A percentile compares a stretch with the other conserved stretches of the same genome.
Evolutionary conservation across 2,329 filamentous ascomycete genomes (phyloP).

Genomic region (Beauveria sp.): DNA sequence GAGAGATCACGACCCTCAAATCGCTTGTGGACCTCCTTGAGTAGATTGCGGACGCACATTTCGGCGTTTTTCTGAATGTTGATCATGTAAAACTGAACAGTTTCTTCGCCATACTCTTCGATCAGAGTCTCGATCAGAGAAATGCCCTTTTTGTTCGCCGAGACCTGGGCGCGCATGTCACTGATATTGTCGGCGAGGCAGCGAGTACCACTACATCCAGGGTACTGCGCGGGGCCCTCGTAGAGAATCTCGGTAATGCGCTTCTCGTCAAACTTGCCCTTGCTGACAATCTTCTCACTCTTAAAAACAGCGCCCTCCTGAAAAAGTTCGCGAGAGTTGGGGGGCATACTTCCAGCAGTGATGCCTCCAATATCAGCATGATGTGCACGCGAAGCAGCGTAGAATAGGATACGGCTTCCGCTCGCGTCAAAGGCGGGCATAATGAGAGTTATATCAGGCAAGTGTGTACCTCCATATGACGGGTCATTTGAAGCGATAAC

Average conservation of each 20-base stretch:
- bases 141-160: slow-evolving; percentile 79
- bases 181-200: slow-evolving; percentile 77
- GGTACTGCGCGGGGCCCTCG: slow-evolving; percentile 64
- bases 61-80: slow-evolving; percentile 77
- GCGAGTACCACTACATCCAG: slow-evolving; percentile 69
- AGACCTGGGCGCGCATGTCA: slow-evolving; percentile 75
- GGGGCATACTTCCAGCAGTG: slow-evolving; percentile 73
- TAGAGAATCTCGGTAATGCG: slow-evolving; percentile 66
- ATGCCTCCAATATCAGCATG: slow-evolving; percentile 84
- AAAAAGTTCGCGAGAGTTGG: slow-evolving; percentile 57
- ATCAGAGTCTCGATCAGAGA: slow-evolving; percentile 71
- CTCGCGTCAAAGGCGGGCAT: slow-evolving; percentile 64
- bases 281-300: slow-evolving; percentile 63
- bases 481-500: slow-evolving; percentile 80
- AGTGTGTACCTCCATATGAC: slow-evolving; percentile 73
- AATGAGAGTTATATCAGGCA: slow-evolving; percentile 74
- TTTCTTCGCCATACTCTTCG: slow-evolving; percentile 67
- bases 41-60: slow-evolving; percentile 60
- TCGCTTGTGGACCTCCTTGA: slow-evolving; percentile 61
- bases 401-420: slow-evolving; percentile 69
- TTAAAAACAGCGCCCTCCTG: slow-evolving; percentile 58
- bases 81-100: slow-evolving; percentile 78
- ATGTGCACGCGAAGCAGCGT: slow-evolving; percentile 71
- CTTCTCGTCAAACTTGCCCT: slow-evolving; percentile 71
- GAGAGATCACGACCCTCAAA: slow-evolving; percentile 64